Conservation (phyloP, 805 yeast genomes). For the Yarrowia divulgata region DNA sequence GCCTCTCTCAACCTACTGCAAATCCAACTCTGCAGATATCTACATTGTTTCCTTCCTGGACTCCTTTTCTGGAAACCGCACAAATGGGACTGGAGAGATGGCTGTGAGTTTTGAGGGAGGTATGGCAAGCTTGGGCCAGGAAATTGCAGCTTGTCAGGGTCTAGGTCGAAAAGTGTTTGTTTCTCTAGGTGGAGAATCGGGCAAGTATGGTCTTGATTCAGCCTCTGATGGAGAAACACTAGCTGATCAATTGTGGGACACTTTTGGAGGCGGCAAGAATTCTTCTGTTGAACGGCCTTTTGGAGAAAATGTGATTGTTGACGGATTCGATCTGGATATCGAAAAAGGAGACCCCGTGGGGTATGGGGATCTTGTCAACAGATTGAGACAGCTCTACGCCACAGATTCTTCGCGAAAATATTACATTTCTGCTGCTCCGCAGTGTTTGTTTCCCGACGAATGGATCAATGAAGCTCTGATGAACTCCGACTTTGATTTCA, state of each 20-base stretch:
- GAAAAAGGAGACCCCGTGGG: conserved; percentile 68
- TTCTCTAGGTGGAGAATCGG: conserved; percentile 79
- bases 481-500: conserved; percentile 74
- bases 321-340: conserved; percentile 83
- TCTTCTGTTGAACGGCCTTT: conserved; percentile 58
- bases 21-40: conserved; percentile 66
- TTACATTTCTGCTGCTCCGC: conserved; percentile 90
- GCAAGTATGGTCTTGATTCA: conserved; percentile 60
- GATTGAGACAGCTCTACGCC: conserved; percentile 55
- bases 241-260: conserved; percentile 61
- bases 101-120: conserved; percentile 7
- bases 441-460: conserved; percentile 87
- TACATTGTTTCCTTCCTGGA: conserved; percentile 71
- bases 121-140: conserved; percentile 55
- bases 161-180: conserved; percentile 79
- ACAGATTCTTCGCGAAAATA: conserved; percentile 62
- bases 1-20: conserved; percentile 65
- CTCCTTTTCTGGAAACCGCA: conserved; percentile 54
- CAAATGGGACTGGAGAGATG: conserved; percentile 14
- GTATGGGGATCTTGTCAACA: conserved; percentile 66
- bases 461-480: conserved; percentile 69
- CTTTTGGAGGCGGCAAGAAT: conserved; percentile 61
- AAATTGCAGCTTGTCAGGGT: conserved; percentile 76
- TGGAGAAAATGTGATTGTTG: conserved; percentile 73
- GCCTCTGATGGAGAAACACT: conserved; percentile 64